Conservation (phyloP, 2,329 filamentous ascomycete genomes). For the Ceratocystis lukuohia region DNA sequence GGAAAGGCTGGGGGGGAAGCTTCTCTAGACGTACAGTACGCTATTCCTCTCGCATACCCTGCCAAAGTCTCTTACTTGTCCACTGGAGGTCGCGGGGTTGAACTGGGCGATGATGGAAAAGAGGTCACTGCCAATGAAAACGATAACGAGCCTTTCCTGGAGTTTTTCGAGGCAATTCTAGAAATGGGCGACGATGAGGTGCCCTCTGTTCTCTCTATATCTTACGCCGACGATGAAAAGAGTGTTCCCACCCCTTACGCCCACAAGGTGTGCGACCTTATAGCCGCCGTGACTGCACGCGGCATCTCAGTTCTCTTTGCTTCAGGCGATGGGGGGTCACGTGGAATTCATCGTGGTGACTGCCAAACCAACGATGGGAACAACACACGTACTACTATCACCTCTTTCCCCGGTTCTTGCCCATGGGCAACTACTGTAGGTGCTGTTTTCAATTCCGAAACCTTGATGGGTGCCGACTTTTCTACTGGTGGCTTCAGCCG, state of each 20-base stretch:
- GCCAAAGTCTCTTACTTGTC: slow-evolving; percentile 34
- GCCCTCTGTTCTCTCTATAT: slow-evolving; percentile 44
- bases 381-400: slow-evolving; percentile 41
- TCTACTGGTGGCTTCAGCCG: slow-evolving; percentile 41
- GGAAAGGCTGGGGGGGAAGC: slow-evolving; percentile 33
- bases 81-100: slow-evolving; percentile 32
- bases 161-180: slow-evolving; percentile 39
- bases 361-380: slow-evolving; percentile 48
- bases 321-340: slow-evolving; percentile 39
- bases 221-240: slow-evolving; percentile 46
- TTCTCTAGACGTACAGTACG: slow-evolving; percentile 37
- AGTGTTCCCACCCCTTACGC: slow-evolving; percentile 41
- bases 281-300: slow-evolving; percentile 40
- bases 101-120: slow-evolving; percentile 30
- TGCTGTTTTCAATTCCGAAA: slow-evolving; percentile 35
- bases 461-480: slow-evolving; percentile 32
- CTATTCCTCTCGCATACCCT: slow-evolving; percentile 34
- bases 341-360: slow-evolving; percentile 33
- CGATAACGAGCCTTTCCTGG: slow-evolving; percentile 45
- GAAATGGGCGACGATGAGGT: slow-evolving; percentile 31
- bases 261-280: slow-evolving; percentile 37
- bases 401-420: slow-evolving; percentile 53
- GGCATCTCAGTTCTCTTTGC: slow-evolving; percentile 39
- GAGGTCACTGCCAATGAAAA: slow-evolving; percentile 24
- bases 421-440: slow-evolving; percentile 57